Base-by-base conservation (phyloP, 1,284 basidiomycete species). In the Ustilago crameri region DNA sequence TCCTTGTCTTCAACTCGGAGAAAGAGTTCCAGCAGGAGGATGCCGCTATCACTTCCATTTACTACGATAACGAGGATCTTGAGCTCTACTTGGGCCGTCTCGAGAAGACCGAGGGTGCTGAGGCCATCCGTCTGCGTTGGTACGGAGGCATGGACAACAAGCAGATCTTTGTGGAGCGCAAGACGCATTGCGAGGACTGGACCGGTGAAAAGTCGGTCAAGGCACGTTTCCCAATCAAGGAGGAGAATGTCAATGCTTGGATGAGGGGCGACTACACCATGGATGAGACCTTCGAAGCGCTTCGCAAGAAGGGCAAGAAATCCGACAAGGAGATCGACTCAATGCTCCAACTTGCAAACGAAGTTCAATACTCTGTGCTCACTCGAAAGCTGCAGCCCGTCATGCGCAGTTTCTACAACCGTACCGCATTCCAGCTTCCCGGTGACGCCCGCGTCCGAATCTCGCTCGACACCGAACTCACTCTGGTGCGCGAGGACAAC, bases 121-220 rank as follows among this genome's bases (percentile, higher is more conserved):
- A 98, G 84, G 95, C 96, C 14, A 89, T 98, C 70, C 92, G 95
- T 56, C 86, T 98, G 72, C 89, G 95, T 38, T 98, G 95, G 96
- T 98, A 98, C 83, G 96, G 95, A n/a, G 94, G 94, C 79, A 90
- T 90, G 76, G 88, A 81, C 71, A 84, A 82, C 74, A 85, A 85
- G 89, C 78, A 89, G 88, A 95, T 98, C 68, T 98, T 97, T 79
- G 93, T 98, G 43, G 95, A 98, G 86, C 92, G 96, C 62, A 98
- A 98, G 85, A 98, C 96, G 0, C 95, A 98, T 83, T 89, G 95
- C 51, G 95, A 98, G 85, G 95, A 98, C 84, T 98, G 96, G 95
- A 98, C 96, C 0, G 95, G 95, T 32, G 95, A 98, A 85, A 98
- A 98, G 85, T 95, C 93, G 17, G 95, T 98, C 83, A 98, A 98